Conservation (phyloP, 1,284 basidiomycete genomes). For the Ustilago nuda region DNA sequence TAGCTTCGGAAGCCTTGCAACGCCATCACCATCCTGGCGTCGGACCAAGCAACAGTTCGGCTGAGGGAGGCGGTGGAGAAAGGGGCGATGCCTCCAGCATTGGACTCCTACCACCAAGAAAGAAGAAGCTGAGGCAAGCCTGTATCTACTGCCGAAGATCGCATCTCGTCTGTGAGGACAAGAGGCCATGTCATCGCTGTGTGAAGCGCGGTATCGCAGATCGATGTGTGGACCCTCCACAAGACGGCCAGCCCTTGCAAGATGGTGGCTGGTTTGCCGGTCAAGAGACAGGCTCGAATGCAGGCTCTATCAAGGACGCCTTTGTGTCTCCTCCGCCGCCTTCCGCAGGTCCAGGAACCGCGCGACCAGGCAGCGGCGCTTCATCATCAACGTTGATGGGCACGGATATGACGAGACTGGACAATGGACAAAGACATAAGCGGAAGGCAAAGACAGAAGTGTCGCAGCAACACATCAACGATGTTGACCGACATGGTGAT, state of each 20-base stretch:
- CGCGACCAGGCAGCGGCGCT: not conserved
- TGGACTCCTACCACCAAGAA: conserved; percentile 28
- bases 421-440: conserved; percentile 17
- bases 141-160: conserved; percentile 48
- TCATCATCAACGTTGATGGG: conserved; percentile 4
- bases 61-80: not conserved
- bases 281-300: conserved; percentile 2
- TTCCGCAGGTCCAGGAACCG: not conserved
- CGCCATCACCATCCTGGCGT: not conserved
- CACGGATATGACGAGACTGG: not conserved
- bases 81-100: conserved; percentile 8
- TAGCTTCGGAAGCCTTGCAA: conserved; percentile 10
- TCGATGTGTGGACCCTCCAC: conserved; percentile 39
- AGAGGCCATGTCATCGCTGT: conserved; percentile 43
- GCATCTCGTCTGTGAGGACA: conserved; percentile 51
- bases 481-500: conserved; percentile 1
- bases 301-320: conserved; percentile 15
- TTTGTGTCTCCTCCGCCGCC: conserved; percentile 9
- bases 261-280: conserved; percentile 7
- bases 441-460: conserved; percentile 17
- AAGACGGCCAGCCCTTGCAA: conserved; percentile 16
- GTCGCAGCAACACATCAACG: not conserved
- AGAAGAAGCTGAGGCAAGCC: conserved; percentile 46
- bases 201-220: conserved; percentile 52
- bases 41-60: conserved; percentile 3